Evolutionary conservation across 768 basidiomycete genomes (phyloP).

Genomic region (Galerina sulciceps): DNA sequence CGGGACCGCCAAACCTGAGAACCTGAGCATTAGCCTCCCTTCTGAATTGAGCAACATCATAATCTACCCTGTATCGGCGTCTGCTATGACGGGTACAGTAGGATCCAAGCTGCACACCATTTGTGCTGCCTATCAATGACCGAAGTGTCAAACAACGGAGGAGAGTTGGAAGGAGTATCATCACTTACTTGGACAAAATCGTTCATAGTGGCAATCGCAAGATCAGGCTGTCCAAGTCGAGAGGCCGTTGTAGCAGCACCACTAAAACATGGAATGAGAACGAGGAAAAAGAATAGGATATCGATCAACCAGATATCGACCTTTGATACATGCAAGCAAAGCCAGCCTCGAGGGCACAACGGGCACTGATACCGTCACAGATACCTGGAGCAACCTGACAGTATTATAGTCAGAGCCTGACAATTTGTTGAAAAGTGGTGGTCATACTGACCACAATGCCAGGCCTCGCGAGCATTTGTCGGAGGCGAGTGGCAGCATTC

Average conservation of each 20-base stretch:
- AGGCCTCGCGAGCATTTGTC: conserved; percentile 69
- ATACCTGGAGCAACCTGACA: conserved; percentile 69
- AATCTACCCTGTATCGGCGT: conserved; percentile 76
- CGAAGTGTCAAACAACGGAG: conserved; percentile 1
- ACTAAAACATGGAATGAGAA: conserved; percentile 32
- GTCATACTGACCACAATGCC: conserved; percentile 72
- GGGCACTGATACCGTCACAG: conserved; percentile 79
- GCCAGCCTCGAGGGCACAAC: conserved; percentile 79
- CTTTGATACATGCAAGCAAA: conserved; percentile 81
- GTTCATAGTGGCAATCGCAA: conserved; percentile 78
- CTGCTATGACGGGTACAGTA: conserved; percentile 72
- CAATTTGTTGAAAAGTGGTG: not conserved
- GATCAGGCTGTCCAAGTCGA: conserved; percentile 76
- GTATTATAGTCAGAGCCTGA: not conserved
- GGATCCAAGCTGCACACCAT: conserved; percentile 75
- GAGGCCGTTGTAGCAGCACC: conserved; percentile 85
- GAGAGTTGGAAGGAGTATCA: not conserved
- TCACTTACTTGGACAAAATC: conserved; percentile 68
- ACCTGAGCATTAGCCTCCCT: not conserved
- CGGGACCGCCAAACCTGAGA: conserved; percentile 67
- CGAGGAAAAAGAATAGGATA: not conserved
- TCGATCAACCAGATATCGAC: conserved; percentile 31
- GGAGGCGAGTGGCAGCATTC: conserved; percentile 71
- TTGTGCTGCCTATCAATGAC: conserved; percentile 51
- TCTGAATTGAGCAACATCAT: not conserved